Conservation (phyloP, 225 moss, liverwort and hornwort species). For the Climacium dendroides region DNA sequence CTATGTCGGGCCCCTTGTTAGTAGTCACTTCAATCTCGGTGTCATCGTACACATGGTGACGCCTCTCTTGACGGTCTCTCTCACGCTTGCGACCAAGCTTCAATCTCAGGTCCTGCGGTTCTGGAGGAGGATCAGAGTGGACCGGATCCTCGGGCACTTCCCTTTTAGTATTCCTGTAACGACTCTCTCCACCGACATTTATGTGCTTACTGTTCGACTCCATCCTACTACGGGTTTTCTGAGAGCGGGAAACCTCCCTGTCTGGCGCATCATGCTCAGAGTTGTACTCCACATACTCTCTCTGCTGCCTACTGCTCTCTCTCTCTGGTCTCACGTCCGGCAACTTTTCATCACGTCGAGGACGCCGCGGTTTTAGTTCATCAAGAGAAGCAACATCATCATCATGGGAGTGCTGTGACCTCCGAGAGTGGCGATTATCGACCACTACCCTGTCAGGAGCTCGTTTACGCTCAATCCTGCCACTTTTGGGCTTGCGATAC, state of each 20-base stretch:
- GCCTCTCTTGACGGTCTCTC: constrained; percentile 45
- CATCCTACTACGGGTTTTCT: constrained; percentile 43
- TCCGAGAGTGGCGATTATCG: constrained; percentile 44
- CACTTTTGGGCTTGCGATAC: constrained; percentile 46
- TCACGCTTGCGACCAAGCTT: constrained; percentile 49
- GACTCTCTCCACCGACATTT: constrained; percentile 38
- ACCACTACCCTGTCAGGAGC: constrained; percentile 36
- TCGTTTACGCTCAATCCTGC: constrained; percentile 45
- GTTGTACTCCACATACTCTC: constrained; percentile 42
- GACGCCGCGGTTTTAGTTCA: constrained; percentile 44
- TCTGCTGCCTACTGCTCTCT: constrained; percentile 45
- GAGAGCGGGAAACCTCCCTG: constrained; percentile 38
- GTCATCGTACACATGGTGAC: constrained; percentile 28
- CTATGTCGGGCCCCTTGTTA: constrained; percentile 23
- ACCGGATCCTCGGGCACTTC: constrained; percentile 24
- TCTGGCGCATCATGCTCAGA: constrained; percentile 58
- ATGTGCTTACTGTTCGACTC: constrained; percentile 42
- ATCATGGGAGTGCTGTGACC: constrained; percentile 59
- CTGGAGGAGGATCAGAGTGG: constrained; percentile 17
- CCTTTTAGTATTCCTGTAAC: constrained; percentile 47
- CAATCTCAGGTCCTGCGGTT: constrained; percentile 36
- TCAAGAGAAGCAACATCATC: constrained; percentile 63
- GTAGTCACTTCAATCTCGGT: constrained; percentile 18
- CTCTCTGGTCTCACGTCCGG: constrained; percentile 24
- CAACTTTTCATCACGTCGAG: constrained; percentile 31